Base-by-base conservation (phyloP, 768 basidiomycete genomes). In the Coprinopsis cinerea region DNA sequence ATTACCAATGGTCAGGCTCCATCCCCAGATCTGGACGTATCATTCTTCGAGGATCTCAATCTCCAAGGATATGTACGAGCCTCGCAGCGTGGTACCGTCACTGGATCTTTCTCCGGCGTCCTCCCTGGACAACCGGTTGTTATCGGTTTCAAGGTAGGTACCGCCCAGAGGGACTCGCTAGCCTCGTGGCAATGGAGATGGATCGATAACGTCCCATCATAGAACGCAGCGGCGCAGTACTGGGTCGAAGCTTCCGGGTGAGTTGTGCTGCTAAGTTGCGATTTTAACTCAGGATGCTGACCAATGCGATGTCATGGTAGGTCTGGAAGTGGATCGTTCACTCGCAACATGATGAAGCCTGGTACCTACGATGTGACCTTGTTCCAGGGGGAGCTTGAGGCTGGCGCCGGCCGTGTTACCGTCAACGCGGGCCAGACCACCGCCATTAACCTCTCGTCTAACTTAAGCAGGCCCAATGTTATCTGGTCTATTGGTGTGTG, bases 321-420 rank as follows among this genome's bases (percentile, higher is more conserved):
- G 23, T 24, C 39, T 25, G 53, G 18, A 47, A 67, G 71, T 42
- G 73, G 72, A 37, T 61, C 65, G 23, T 76, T 74, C 63, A 68
- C 65, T 10, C 67, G 71, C 15, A 70, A 68, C 7, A 53, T 64
- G 57, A 72, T 76, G 69, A 76, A 76, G 52, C 73, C 75, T 11
- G 75, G 76, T 4, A 75, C 72, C 28, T 77, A 76, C 54, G 70
- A 70, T 10, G 68, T 64, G 11, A 73, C 72, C 9, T 60, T 77
- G 18, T 76, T 64, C 56, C 67, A 76, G 57, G 71, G 70, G 35
- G 73, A 77, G 57, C 61, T 76, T 9, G 72, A 70, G 53, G 70
- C 68, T 22, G 73, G 67, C n/a, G 66, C 69, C 9, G 68, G 67
- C 23, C 65, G 58, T 40, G 74, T 76, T 34, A 64, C 63, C 18